These are phyloP conservation scores for Metschnikowia vanudenii DNA, from an alignment of 805 yeast species.

Conservation along the genomic window DNA sequence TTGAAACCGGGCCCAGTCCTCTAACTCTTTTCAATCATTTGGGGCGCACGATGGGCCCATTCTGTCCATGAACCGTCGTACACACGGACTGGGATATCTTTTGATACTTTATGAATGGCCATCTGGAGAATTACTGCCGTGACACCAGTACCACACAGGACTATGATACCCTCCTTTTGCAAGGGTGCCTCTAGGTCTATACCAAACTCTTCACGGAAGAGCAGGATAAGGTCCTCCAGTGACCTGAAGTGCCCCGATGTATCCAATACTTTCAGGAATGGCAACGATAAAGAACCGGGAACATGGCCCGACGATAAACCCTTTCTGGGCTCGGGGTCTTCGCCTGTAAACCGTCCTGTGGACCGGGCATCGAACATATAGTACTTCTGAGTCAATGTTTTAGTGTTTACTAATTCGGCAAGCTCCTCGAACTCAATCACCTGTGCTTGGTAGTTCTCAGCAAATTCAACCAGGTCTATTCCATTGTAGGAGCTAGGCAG, in stretches of 20 bases:
- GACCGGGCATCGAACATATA: slow-evolving; percentile 82
- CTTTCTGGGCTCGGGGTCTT: slow-evolving; percentile 83
- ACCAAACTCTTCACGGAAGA: slow-evolving; percentile 41
- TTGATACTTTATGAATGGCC: slow-evolving; percentile 49
- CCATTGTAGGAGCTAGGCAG: slow-evolving; percentile 19
- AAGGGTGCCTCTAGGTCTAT: slow-evolving; percentile 30
- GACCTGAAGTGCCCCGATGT: slow-evolving; percentile 48
- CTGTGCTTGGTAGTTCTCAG: slow-evolving; percentile 37
- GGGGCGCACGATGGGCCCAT: slow-evolving; percentile 77
- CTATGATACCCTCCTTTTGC: slow-evolving; percentile 62
- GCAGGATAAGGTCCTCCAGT: slow-evolving; percentile 42
- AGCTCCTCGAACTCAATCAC: slow-evolving; percentile 70
- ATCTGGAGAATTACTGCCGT: slow-evolving; percentile 85
- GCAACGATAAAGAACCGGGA: slow-evolving; percentile 75
- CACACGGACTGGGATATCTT: slow-evolving; percentile 38
- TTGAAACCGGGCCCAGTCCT: neutral
- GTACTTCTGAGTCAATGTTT: slow-evolving; percentile 44
- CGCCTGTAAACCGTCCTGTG: slow-evolving; percentile 69
- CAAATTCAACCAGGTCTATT: slow-evolving; percentile 28
- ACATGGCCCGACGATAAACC: slow-evolving; percentile 89
- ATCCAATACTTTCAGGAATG: slow-evolving; percentile 64
- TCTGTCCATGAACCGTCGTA: slow-evolving; percentile 88
- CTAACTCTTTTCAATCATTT: slow-evolving; percentile 45
- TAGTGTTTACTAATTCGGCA: slow-evolving; percentile 51
- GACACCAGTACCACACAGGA: slow-evolving; percentile 96